Base-by-base conservation (phyloP, 78 protist species). In the Reticulomyxa filosa region DNA sequence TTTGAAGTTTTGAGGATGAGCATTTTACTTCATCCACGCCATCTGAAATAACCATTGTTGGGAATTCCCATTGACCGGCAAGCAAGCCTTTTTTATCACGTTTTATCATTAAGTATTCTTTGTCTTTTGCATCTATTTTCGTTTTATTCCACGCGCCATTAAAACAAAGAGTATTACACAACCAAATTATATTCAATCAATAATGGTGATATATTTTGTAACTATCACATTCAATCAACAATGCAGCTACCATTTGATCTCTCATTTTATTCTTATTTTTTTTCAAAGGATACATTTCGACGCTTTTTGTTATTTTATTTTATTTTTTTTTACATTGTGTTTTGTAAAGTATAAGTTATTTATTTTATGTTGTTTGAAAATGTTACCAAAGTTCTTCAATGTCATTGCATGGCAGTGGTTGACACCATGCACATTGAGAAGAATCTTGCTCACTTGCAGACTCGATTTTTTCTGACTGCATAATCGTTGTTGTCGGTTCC, bases 31-130 rank as follows among this genome's bases (percentile, higher is more conserved):
- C n/a, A n/a, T n/a, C n/a, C n/a, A n/a, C n/a, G n/a, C n/a, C n/a
- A n/a, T n/a, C n/a, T n/a, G 63, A 26, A 26, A 62, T 22, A 20
- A 2, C 11, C 13, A 3, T 2, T 0, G 22, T 26, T 0, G 68
- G 37, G 20, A 63, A 6, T 29, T 63, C 27, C 68, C 68, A 63
- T 7, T n/a, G 68, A 3, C 68, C 68, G 5, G 68, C 51, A 32
- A 63, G 68, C 56, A 63, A n/a, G 11, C 55, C 68, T 0, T 1
- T 2, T 5, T 38, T 39, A 0, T 53, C 61, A 5, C 68, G 51
- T 39, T 39, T 3, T 1, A 11, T 42, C 2, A 37, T 6, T 38
- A 63, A n/a, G 20, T 2, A 35, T 29, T 4, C 1, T 23, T n/a
- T 3, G 63, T 27, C 2, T 33, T 11, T 4, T 1, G 4, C 25